Evolutionary conservation across 371 early-diverging fungal species (phyloP).

Genomic region (Lichtheimia ornata): DNA sequence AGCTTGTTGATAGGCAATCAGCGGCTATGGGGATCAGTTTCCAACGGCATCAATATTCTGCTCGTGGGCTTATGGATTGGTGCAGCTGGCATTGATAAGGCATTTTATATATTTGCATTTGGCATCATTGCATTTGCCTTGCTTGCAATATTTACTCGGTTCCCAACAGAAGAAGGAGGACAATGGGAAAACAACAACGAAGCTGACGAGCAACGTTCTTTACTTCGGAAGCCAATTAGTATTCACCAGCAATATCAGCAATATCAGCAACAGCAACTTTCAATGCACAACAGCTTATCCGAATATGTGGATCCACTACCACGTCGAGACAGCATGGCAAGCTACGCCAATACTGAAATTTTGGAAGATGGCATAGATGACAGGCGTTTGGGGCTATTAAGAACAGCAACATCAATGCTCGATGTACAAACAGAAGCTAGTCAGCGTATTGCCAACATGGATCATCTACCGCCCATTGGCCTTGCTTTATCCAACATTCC

Average conservation of each 20-base stretch:
- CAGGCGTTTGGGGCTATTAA: slow-evolving; percentile 11
- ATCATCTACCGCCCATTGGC: slow-evolving; percentile 41
- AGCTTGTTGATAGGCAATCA: slow-evolving; percentile 30
- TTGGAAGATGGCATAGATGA: slow-evolving; percentile 20
- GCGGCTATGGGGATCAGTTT: slow-evolving; percentile 47
- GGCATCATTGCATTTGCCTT: slow-evolving; percentile 22
- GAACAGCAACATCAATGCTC: slow-evolving; percentile 25
- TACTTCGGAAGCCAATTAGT: slow-evolving; percentile 10
- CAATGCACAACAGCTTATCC: slow-evolving; percentile 10
- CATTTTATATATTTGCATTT: slow-evolving; percentile 45
- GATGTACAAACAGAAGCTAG: slow-evolving; percentile 37
- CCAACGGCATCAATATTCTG: slow-evolving; percentile 37
- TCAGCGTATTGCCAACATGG: slow-evolving; percentile 25
- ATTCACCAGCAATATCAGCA: neutral
- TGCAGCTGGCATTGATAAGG: slow-evolving; percentile 25
- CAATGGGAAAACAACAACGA: slow-evolving; percentile 5
- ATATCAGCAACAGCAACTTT: slow-evolving; percentile 8
- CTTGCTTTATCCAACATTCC: slow-evolving; percentile 48
- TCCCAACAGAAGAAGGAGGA: slow-evolving; percentile 3
- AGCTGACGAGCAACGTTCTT: slow-evolving; percentile 2
- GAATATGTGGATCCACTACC: slow-evolving; percentile 14
- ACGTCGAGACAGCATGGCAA: slow-evolving; percentile 32
- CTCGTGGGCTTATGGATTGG: slow-evolving; percentile 38
- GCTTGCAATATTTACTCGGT: slow-evolving; percentile 16
- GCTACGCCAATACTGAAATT: slow-evolving; percentile 38